Evolutionary conservation across 495 filamentous ascomycete genomes (phyloP).

Genomic region (Usnea hakonensis): DNA sequence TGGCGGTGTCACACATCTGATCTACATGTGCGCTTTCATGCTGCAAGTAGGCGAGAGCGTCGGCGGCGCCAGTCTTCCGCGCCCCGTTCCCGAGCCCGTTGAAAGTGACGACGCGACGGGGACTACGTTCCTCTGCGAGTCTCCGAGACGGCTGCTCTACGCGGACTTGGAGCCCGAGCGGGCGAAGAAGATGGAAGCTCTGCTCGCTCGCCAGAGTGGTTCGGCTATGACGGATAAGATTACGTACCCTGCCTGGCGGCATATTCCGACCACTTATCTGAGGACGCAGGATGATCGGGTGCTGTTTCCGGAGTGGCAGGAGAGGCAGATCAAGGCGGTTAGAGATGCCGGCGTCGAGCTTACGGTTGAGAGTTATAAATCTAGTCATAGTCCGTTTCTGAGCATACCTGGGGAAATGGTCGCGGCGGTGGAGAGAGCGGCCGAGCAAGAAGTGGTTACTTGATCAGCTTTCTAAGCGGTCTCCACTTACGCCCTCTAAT

Average conservation of each 20-base stretch:
- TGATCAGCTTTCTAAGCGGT: too few relatives aligned
- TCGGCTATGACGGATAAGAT: conserved; percentile 21
- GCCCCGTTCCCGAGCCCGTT: conserved; percentile 22
- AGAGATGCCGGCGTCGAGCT: conserved; percentile 24
- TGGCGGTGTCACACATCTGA: conserved; percentile 35
- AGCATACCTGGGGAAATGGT: conserved; percentile 27
- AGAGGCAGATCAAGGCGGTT: conserved; percentile 30
- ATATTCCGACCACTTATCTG: conserved; percentile 35
- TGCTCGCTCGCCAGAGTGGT: conserved; percentile 30
- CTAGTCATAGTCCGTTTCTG: conserved; percentile 31
- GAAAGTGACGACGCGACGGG: conserved; percentile 20
- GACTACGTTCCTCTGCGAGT: conserved; percentile 20
- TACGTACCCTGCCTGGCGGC: conserved; percentile 31
- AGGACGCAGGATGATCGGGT: conserved; percentile 30
- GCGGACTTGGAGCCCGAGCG: conserved; percentile 22
- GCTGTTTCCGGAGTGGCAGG: conserved; percentile 32
- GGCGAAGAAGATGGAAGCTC: conserved; percentile 23
- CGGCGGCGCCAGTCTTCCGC: conserved; percentile 22
- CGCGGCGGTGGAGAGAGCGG: conserved; percentile 16
- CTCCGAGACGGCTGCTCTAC: conserved; percentile 26
- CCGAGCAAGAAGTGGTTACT: background rate
- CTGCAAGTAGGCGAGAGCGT: conserved; percentile 26
- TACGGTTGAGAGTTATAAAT: conserved; percentile 25
- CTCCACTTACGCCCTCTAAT: too few relatives aligned
- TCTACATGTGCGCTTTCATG: conserved; percentile 37